Conservation (phyloP, 495 filamentous ascomycete genomes). For the Penicillium steckii region DNA sequence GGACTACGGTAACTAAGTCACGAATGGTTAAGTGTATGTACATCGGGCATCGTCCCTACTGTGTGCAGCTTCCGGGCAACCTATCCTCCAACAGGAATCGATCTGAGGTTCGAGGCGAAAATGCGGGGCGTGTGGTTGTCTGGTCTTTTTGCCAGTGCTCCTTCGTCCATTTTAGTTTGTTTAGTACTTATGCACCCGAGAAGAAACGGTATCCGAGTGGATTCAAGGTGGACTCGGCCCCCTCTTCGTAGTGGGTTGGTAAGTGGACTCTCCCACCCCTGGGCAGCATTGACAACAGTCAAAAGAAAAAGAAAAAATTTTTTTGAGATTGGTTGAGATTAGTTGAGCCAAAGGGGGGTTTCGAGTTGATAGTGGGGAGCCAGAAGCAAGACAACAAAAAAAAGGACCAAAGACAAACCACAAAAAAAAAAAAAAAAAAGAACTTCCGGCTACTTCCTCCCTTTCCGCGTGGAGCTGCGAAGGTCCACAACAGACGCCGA, state of each 20-base stretch:
- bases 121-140: conserved; percentile 16
- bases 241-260: not conserved
- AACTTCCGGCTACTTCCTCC: not conserved
- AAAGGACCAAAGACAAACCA: not conserved
- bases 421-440: conserved; percentile 1
- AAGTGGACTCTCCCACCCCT: not conserved
- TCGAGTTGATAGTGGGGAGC: not conserved
- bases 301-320: too few species aligned
- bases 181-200: conserved; percentile 2
- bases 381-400: not conserved
- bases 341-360: not conserved
- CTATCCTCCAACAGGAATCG: conserved; percentile 16
- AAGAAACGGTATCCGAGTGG: conserved; percentile 1
- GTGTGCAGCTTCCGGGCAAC: conserved; percentile 15
- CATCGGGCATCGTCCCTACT: conserved; percentile 19
- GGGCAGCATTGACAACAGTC: not conserved
- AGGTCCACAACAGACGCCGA: not conserved
- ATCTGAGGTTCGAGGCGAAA: conserved; percentile 18
- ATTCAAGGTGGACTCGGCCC: not conserved
- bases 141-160: not conserved
- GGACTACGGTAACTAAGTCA: too few species aligned
- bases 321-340: not conserved
- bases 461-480: conserved; percentile 18
- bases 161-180: not conserved
- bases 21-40: not conserved